These are phyloP conservation scores for Globisporangium spinosum DNA, from an alignment of 352 stramenopile genomes.

Conservation along the genomic window DNA sequence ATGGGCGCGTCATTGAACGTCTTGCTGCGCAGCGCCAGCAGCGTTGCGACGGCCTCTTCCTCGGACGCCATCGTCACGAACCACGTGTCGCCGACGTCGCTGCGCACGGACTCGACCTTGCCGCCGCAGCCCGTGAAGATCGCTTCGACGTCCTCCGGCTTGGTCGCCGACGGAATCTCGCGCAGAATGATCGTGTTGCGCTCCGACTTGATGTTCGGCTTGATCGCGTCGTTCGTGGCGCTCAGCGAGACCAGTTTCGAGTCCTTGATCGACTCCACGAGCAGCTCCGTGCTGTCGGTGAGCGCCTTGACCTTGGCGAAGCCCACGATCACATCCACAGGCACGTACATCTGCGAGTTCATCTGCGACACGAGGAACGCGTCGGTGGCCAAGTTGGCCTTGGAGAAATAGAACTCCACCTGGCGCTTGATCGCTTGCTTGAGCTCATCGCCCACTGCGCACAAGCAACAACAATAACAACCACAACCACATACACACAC, in stretches of 20 bases:
- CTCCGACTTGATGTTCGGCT: conserved; percentile 91
- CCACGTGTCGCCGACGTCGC: conserved; percentile 92
- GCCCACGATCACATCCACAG: conserved; percentile 72
- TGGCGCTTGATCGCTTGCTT: conserved; percentile 82
- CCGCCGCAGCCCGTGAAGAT: conserved; percentile 83
- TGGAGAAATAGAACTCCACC: conserved; percentile 92
- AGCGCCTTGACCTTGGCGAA: conserved; percentile 88
- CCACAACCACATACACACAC: neutral
- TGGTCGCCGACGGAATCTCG: conserved; percentile 87
- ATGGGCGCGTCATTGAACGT: conserved; percentile 88
- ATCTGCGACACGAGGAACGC: conserved; percentile 88
- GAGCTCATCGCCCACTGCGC: conserved; percentile 55
- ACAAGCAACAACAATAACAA: neutral
- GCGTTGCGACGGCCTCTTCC: conserved; percentile 79
- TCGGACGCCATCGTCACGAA: conserved; percentile 91
- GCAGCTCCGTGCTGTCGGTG: conserved; percentile 52
- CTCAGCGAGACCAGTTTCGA: conserved; percentile 72
- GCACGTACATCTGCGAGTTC: conserved; percentile 88
- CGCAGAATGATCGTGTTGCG: conserved; percentile 92
- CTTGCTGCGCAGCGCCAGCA: conserved; percentile 86
- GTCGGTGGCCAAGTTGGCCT: conserved; percentile 81
- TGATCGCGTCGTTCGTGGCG: conserved; percentile 83
- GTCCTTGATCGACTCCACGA: conserved; percentile 70
- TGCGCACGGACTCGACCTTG: conserved; percentile 77
- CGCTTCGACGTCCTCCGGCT: conserved; percentile 80